Evolutionary conservation across 257 asterid species (phyloP).

Genomic region (Jacaranda mimosifolia): DNA sequence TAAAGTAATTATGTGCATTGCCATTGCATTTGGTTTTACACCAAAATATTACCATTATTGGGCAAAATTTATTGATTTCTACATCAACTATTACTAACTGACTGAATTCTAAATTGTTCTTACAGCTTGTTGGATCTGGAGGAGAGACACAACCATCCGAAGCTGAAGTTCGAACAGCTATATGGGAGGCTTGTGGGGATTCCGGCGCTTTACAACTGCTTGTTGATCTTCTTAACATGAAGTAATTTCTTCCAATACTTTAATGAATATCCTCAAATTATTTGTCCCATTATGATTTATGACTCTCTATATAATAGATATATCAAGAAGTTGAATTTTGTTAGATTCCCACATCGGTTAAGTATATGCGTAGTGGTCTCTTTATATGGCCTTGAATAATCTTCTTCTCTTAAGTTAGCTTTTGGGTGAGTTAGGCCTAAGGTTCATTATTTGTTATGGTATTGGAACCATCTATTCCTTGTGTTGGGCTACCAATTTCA

Average conservation of each 20-base stretch:
- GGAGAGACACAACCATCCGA: slow-evolving; percentile 80
- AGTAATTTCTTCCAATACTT: slow-evolving; percentile 55
- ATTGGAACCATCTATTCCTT: no score
- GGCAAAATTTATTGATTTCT: background rate
- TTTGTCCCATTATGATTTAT: background rate
- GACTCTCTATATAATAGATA: background rate
- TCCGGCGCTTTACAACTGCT: slow-evolving; percentile 86
- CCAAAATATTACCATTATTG: background rate
- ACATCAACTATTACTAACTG: background rate
- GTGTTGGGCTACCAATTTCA: no score
- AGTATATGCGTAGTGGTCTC: no score
- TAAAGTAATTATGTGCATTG: no score
- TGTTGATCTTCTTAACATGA: slow-evolving; percentile 84
- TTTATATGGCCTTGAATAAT: no score
- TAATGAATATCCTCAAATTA: slow-evolving; percentile 11
- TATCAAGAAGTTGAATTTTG: background rate
- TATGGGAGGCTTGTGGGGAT: slow-evolving; percentile 97
- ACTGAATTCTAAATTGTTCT: slow-evolving; percentile 11
- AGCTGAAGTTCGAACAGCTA: slow-evolving; percentile 76
- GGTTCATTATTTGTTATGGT: no score
- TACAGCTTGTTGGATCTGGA: slow-evolving; percentile 78
- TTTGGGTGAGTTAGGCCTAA: no score
- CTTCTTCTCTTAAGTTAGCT: no score
- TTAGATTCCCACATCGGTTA: no score
- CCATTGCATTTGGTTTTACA: no score